phyloP scores from a whole-genome alignment of 2,329 filamentous ascomycete species.

The Knufia petricola region DNA sequence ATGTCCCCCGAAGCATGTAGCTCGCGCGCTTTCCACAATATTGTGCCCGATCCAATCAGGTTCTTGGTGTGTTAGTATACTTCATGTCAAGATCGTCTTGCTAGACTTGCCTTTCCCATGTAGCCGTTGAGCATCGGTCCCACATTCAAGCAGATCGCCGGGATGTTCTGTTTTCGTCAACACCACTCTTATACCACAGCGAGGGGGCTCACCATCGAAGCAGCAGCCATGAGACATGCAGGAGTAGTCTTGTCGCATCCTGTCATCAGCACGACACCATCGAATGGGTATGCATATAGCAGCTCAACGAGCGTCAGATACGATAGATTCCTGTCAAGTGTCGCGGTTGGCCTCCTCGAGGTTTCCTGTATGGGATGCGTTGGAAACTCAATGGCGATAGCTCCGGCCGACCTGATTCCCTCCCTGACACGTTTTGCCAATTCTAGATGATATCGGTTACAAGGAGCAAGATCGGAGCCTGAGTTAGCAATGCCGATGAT shows the following conservation, averaged over 20 bases:
- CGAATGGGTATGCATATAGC: conserved; percentile 40
- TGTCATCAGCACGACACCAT: conserved; percentile 43
- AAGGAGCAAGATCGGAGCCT: conserved; percentile 42
- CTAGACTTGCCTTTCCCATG: too few relatives aligned
- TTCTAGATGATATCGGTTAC: conserved; percentile 42
- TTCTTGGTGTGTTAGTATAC: too few relatives aligned
- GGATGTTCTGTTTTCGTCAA: conserved; percentile 34
- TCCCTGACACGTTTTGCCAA: conserved; percentile 43
- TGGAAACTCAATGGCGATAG: conserved; percentile 44
- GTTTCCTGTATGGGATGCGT: conserved; percentile 46
- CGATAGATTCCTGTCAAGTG: conserved; percentile 41
- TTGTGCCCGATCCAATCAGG: conserved; percentile 37
- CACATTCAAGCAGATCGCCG: conserved; percentile 43
- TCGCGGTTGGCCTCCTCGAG: conserved; percentile 38
- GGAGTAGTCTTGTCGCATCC: conserved; percentile 47
- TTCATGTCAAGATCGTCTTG: too few relatives aligned
- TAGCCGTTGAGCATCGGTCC: conserved; percentile 46
- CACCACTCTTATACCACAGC: background rate
- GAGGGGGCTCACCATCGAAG: conserved; percentile 33
- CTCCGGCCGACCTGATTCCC: conserved; percentile 41
- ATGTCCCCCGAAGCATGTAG: conserved; percentile 40
- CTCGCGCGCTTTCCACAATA: conserved; percentile 43
- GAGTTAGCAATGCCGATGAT: conserved; percentile 46
- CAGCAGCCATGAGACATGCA: conserved; percentile 43
- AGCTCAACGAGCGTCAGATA: conserved; percentile 42